phyloP scores from a whole-genome alignment of 257 asterid species.

The Primulina tabacum region DNA sequence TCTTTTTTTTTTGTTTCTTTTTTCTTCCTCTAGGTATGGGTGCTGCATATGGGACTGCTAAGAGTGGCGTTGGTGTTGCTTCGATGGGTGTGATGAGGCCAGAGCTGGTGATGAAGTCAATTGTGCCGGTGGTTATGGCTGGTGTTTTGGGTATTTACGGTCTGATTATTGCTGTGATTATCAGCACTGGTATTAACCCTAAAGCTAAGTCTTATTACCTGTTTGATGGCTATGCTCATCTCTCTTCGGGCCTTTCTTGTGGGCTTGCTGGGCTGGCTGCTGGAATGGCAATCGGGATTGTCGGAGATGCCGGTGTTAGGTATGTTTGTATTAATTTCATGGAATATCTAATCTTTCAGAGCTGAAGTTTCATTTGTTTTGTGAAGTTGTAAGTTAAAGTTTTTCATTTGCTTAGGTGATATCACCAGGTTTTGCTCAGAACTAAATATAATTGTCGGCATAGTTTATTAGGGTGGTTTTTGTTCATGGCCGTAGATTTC shows the following conservation, averaged over 20 bases:
- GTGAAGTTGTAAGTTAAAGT: constrained; percentile 12
- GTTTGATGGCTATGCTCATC: constrained; percentile 86
- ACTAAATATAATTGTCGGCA: background rate
- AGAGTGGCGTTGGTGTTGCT: constrained; percentile 87
- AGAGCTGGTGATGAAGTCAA: constrained; percentile 82
- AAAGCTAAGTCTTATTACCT: constrained; percentile 75
- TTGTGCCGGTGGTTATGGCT: constrained; percentile 89
- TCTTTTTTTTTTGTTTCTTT: constrained; percentile 10
- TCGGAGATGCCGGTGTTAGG: constrained; percentile 93
- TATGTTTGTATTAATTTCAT: constrained; percentile 24
- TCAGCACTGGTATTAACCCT: constrained; percentile 81
- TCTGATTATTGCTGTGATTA: constrained; percentile 76
- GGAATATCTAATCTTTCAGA: background rate
- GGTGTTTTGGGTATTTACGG: constrained; percentile 88
- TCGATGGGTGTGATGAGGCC: constrained; percentile 93
- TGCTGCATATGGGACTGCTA: constrained; percentile 82
- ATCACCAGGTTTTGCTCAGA: background rate
- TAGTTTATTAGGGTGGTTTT: too few species aligned
- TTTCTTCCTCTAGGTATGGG: constrained; percentile 62
- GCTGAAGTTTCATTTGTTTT: background rate
- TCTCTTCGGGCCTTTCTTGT: constrained; percentile 75
- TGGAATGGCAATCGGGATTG: constrained; percentile 87
- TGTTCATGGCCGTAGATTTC: too few species aligned
- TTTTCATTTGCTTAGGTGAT: background rate
- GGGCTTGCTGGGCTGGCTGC: constrained; percentile 86